These are phyloP conservation scores for Marasmius oreades DNA, from an alignment of 1,284 basidiomycete species.

Conservation along the genomic window DNA sequence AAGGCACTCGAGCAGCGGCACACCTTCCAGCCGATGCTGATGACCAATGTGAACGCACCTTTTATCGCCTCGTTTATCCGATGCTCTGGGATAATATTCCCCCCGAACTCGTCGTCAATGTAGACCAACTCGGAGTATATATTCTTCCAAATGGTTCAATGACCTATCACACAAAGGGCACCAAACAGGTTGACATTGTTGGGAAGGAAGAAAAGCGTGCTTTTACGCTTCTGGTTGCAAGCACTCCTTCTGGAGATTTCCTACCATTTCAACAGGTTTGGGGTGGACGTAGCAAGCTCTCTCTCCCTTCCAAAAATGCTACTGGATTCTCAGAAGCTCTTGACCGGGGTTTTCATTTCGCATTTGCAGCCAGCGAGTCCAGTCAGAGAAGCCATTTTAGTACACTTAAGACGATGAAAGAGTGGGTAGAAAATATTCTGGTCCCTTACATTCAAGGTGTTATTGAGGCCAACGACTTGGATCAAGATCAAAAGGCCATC, in stretches of 20 bases:
- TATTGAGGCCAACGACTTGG: constrained; percentile 6
- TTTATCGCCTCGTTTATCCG: neutral
- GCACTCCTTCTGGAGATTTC: constrained; percentile 20
- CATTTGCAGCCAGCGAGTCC: constrained; percentile 14
- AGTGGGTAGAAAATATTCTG: constrained; percentile 17
- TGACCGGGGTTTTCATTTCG: constrained; percentile 18
- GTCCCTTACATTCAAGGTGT: constrained; percentile 14
- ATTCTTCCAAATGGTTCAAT: constrained; percentile 17
- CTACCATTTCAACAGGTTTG: constrained; percentile 30
- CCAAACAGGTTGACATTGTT: constrained; percentile 24
- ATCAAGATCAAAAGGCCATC: constrained; percentile 19
- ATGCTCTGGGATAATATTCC: neutral
- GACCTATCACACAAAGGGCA: constrained; percentile 20
- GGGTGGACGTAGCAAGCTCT: constrained; percentile 17
- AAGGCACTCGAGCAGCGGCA: neutral
- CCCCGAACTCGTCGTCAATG: neutral
- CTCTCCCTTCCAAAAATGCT: constrained; percentile 15
- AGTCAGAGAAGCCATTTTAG: constrained; percentile 18
- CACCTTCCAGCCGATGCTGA: constrained; percentile 1
- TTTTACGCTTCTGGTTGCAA: constrained; percentile 25
- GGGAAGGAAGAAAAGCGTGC: constrained; percentile 27
- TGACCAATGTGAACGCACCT: neutral
- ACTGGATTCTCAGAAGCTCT: constrained; percentile 16
- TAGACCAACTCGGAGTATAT: constrained; percentile 21
- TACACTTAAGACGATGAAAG: constrained; percentile 15